Base-by-base conservation (phyloP, 768 basidiomycete genomes). In the Cystofilobasidium macerans region DNA sequence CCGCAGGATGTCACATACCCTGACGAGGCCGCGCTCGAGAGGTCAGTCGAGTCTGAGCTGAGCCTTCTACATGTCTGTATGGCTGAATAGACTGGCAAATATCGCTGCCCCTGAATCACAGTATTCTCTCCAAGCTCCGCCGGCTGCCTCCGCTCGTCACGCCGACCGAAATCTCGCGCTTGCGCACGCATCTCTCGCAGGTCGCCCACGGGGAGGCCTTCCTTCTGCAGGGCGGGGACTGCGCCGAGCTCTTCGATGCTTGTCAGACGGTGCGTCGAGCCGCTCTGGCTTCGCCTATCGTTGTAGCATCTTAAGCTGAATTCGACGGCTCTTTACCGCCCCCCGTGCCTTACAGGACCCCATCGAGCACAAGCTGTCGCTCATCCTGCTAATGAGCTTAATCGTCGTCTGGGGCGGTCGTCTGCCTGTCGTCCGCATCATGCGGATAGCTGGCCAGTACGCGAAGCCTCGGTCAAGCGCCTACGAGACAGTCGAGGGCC, bases 191-290 rank as follows among this genome's bases (percentile, higher is more conserved):
- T 69, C 79, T 97, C 24, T 78, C 80, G 38, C 83, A 83, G 40
- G 91, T 93, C 3, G 87, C 95, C 71, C 81, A 81, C 24, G 88
- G 89, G 69, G 84, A 93, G 72, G 91, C 90, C 0, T 98, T 99
- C 77, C 80, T 99, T 42, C 81, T 99, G 2, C 95, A 99, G 69
- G 95, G 95, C 0, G 95, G 95, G 2, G 95, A 99, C 73, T 99
- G 95, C 72, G 92, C 90, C n/a, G 89, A 93, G 76, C 87, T 88
- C 74, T 93, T 94, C 72, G 86, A 88, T 71, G 59, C 38, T 33
- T 62, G 67, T 43, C 61, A 59, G 6, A 62, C 47, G 67, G 62
- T 53, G 8, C 11, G 58, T 66, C 36, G 22, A 16, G 24, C 32
- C n/a, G 32, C 18, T n/a, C 56, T 22, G 24, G 18, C 53, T 33